Base-by-base conservation (phyloP, 345 rosid species). In the Populus tremula region DNA sequence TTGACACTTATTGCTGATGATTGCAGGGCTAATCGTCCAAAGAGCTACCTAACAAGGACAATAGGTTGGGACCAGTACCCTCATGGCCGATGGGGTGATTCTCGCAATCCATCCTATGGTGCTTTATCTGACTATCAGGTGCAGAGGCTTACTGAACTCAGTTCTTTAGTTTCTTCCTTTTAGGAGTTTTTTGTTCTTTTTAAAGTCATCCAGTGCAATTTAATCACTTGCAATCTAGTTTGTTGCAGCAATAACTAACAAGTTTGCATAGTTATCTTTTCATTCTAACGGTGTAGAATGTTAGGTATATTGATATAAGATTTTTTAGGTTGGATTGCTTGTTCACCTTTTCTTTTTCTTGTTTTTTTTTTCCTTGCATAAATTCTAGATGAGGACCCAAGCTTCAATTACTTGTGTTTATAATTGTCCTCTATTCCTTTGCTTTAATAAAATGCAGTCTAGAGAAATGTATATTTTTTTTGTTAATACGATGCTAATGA, bases 11-110 rank as follows among this genome's bases (percentile, higher is more conserved):
- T 70, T 14, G 47, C 61, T 20, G 63, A 79, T 86, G 64, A 72
- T 87, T 82, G 72, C 80, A 93, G 99, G 99, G 97, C 99, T 74
- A 96, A 93, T 82, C 98, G 98, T 82, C 99, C 99, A 21, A 93
- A 94, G 94, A 96, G 99, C 88, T 96, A 96, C 83, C 74, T 96
- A 72, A 77, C 91, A 49, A 91, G 99, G 89, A 93, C 99, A 70
- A 77, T 84, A 74, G 94, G 92, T 69, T 96, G 99, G 99, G 97
- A 94, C 53, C 96, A 89, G 77, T 96, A 88, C 77, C 98, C 98
- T 47, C 90, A 59, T 70, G 99, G 98, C 20, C 86, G 95, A 76
- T 96, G 99, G 99, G 92, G 93, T 79, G 98, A 93, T 88, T 86
- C 99, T 76, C 78, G 85, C 72, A 93, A 89, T 83, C 93, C 99